Evolutionary conservation across 176 grass and related monocot genomes (phyloP).

Genomic region (Metroxylon sagu): DNA sequence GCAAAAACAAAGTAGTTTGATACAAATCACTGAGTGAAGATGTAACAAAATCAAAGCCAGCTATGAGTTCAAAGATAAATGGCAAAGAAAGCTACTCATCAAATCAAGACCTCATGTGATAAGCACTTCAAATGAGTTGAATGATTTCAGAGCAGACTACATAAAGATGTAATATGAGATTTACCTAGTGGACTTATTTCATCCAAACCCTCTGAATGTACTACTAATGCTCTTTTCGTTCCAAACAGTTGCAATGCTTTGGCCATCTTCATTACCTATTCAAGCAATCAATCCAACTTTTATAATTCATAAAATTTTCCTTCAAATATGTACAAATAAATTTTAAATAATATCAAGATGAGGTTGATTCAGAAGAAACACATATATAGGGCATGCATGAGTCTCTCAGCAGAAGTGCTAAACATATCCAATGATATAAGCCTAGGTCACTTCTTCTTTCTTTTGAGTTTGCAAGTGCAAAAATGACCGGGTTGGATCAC

Average conservation of each 20-base stretch:
- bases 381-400: no score
- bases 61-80: not conserved
- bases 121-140: slow-evolving; percentile 4
- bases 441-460: no score
- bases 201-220: slow-evolving; percentile 91
- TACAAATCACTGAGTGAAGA: not conserved
- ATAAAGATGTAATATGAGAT: not conserved
- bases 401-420: no score
- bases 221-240: slow-evolving; percentile 87
- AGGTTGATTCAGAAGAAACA: no score
- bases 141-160: slow-evolving; percentile 8
- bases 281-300: not conserved
- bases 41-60: not conserved
- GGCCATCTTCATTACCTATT: slow-evolving; percentile 88
- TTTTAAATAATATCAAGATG: no score
- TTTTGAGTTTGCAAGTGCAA: no score
- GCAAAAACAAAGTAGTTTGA: slow-evolving; percentile 4
- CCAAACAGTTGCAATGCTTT: slow-evolving; percentile 81
- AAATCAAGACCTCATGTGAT: not conserved
- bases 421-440: no score
- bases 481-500: no score
- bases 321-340: no score
- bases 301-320: no score
- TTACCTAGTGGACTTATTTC: slow-evolving; percentile 99
- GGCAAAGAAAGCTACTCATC: not conserved